Percentiles rank a stretch among this genome's conserved stretches.
These are phyloP conservation scores for Mycena haematopus DNA, from an alignment of 768 basidiomycete species.

Conservation along the genomic window DNA sequence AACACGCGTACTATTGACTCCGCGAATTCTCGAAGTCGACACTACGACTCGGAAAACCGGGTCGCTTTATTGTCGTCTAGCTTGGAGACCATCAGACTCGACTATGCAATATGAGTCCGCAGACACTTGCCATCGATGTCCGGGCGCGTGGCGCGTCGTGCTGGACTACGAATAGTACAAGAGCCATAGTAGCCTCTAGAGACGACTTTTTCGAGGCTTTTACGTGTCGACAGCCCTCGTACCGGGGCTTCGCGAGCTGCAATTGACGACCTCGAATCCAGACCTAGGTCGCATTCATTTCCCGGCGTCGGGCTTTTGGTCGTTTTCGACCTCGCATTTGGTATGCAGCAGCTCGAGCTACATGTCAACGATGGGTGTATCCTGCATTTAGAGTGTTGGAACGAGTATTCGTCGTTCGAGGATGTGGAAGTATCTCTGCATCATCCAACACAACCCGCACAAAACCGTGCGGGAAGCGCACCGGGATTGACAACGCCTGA, in stretches of 20 bases:
- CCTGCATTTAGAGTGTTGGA: conserved; percentile 7
- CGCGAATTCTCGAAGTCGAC: conserved; percentile 1
- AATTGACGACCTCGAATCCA: not conserved
- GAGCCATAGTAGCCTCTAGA: too few relatives aligned
- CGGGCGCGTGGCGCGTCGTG: not conserved
- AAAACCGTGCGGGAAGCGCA: conserved; percentile 6
- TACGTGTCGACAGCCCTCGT: conserved; percentile 1
- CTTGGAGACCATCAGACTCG: not conserved
- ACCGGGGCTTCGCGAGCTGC: conserved; percentile 2
- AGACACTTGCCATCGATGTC: not conserved
- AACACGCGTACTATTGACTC: not conserved
- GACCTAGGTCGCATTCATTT: not conserved
- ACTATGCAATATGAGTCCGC: not conserved
- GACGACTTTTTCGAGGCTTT: not conserved
- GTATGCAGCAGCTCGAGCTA: not conserved
- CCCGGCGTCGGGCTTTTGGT: not conserved
- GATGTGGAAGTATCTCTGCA: conserved; percentile 4
- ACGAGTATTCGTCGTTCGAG: not conserved
- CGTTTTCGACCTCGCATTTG: not conserved
- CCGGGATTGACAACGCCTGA: not conserved
- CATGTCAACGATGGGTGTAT: not conserved
- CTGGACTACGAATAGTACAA: not conserved
- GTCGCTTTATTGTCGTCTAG: not conserved
- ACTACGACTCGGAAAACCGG: not conserved
- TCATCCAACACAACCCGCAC: not conserved